These are phyloP conservation scores for Aphanocladium album DNA, from an alignment of 2,329 filamentous ascomycete species.

Conservation along the genomic window DNA sequence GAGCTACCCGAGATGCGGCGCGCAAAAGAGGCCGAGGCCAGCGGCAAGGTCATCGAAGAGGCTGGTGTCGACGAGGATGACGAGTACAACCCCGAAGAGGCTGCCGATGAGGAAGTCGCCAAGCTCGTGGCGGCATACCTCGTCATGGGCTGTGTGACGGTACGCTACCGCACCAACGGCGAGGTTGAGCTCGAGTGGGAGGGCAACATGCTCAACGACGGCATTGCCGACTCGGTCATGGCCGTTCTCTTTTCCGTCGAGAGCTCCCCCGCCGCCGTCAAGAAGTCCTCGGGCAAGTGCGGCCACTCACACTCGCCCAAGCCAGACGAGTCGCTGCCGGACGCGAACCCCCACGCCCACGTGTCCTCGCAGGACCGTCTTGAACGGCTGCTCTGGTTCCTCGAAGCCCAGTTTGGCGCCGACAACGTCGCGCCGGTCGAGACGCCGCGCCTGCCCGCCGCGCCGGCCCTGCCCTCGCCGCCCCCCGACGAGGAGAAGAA, in stretches of 20 bases:
- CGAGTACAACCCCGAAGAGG: slow-evolving; percentile 36
- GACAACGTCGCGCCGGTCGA: slow-evolving; percentile 77
- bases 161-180: slow-evolving; percentile 71
- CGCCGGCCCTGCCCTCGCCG: slow-evolving; percentile 25
- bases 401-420: slow-evolving; percentile 91
- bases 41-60: slow-evolving; percentile 32
- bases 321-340: slow-evolving; percentile 30
- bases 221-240: slow-evolving; percentile 95
- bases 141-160: slow-evolving; percentile 85
- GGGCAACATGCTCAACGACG: slow-evolving; percentile 95
- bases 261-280: slow-evolving; percentile 89
- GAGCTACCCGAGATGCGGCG: slow-evolving; percentile 53
- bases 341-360: slow-evolving; percentile 62
- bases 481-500: slow-evolving; percentile 22
- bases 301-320: slow-evolving; percentile 35
- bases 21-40: slow-evolving; percentile 24
- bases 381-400: slow-evolving; percentile 84
- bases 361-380: slow-evolving; percentile 71
- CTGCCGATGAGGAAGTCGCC: slow-evolving; percentile 61
- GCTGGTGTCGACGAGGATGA: slow-evolving; percentile 29
- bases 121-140: slow-evolving; percentile 53
- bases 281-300: slow-evolving; percentile 48
- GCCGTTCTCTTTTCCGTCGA: slow-evolving; percentile 89
- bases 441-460: slow-evolving; percentile 49
- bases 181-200: slow-evolving; percentile 95